Percentiles rank a stretch among this genome's conserved stretches.
These are phyloP conservation scores for Pestalotiopsis sp. DNA, from an alignment of 2,329 filamentous ascomycete species.

Conservation along the genomic window DNA sequence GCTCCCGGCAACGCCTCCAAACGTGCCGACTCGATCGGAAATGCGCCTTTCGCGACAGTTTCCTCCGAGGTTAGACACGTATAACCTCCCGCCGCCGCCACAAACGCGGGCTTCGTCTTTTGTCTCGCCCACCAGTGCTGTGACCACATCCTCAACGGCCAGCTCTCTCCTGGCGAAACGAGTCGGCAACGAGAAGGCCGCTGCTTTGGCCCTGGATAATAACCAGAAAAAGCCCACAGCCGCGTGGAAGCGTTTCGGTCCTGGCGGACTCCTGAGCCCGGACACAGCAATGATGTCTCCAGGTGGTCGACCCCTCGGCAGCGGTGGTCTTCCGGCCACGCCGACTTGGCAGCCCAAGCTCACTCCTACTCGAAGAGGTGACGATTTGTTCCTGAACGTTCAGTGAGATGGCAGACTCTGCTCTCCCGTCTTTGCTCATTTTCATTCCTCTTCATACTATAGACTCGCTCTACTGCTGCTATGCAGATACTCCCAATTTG, in stretches of 20 bases:
- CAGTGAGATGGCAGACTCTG: slow-evolving; percentile 34
- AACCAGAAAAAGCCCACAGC: slow-evolving; percentile 20
- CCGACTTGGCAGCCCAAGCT: slow-evolving; percentile 66
- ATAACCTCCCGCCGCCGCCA: slow-evolving; percentile 6
- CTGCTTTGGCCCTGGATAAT: slow-evolving; percentile 43
- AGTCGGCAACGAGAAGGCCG: slow-evolving; percentile 51
- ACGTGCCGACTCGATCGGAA: slow-evolving; percentile 13
- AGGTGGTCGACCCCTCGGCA: slow-evolving; percentile 14
- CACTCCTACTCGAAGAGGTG: slow-evolving; percentile 68
- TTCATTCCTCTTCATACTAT: not conserved
- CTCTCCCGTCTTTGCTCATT: not conserved
- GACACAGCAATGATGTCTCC: slow-evolving; percentile 23
- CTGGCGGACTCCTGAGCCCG: slow-evolving; percentile 22
- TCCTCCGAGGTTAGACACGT: slow-evolving; percentile 16
- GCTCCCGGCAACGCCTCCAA: slow-evolving; percentile 23
- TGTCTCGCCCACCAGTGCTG: slow-evolving; percentile 27
- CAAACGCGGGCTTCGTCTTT: slow-evolving; percentile 23
- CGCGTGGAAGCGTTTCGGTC: slow-evolving; percentile 28
- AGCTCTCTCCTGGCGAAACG: slow-evolving; percentile 56
- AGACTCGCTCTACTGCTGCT: not conserved
- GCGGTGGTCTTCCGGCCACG: slow-evolving; percentile 41
- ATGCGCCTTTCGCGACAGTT: slow-evolving; percentile 7
- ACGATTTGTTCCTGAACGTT: slow-evolving; percentile 65
- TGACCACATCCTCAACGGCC: slow-evolving; percentile 32
- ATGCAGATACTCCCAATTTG: not conserved